A percentile compares a stretch with the other conserved stretches of the same genome.
These are phyloP conservation scores for Candida oleophila DNA, from an alignment of 805 yeast genomes.

Conservation along the genomic window DNA sequence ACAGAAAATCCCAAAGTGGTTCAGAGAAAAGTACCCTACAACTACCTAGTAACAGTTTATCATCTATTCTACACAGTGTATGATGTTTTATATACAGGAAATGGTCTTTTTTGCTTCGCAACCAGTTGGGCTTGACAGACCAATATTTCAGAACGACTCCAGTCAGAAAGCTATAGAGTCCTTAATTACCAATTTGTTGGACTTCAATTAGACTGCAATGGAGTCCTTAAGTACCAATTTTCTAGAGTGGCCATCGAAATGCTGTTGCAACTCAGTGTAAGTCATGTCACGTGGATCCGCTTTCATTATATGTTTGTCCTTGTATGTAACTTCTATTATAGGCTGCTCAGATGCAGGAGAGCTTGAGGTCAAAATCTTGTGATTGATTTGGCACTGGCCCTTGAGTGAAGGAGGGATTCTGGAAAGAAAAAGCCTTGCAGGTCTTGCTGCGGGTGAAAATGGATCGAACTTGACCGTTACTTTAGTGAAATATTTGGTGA, in stretches of 20 bases:
- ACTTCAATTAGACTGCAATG: conserved; percentile 37
- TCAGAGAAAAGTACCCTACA: neutral
- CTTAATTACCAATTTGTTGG: no score
- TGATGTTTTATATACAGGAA: neutral
- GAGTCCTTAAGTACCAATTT: conserved; percentile 73
- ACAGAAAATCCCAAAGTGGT: neutral
- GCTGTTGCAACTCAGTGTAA: conserved; percentile 61
- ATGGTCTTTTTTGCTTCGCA: no score
- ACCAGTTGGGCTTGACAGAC: no score
- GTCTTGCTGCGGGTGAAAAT: conserved; percentile 66
- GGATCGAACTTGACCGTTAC: conserved; percentile 81
- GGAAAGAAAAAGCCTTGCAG: conserved; percentile 76
- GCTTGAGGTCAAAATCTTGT: conserved; percentile 52
- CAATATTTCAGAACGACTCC: no score
- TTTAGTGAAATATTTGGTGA: conserved; percentile 83
- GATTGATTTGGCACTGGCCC: conserved; percentile 55
- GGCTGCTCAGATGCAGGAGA: conserved; percentile 48
- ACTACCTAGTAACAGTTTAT: no score
- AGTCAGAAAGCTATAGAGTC: no score
- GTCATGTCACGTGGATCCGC: conserved; percentile 61
- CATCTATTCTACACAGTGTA: no score
- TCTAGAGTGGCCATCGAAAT: conserved; percentile 82
- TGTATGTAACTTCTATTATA: conserved; percentile 68
- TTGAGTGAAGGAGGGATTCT: conserved; percentile 77
- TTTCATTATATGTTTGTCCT: conserved; percentile 71